Base-by-base conservation (phyloP, 768 basidiomycete genomes). In the Sarcodon sp. region DNA sequence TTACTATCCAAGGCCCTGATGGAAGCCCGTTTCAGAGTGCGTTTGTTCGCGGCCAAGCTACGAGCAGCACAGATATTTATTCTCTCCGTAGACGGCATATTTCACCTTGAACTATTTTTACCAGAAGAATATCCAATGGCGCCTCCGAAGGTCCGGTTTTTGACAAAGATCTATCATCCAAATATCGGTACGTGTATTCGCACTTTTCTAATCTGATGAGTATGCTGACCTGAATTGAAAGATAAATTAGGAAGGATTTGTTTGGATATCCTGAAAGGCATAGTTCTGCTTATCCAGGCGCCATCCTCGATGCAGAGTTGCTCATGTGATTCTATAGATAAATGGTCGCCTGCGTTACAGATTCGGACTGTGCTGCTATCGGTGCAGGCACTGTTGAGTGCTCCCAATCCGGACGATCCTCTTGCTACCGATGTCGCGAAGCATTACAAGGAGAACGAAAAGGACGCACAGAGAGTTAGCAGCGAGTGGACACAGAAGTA, bases 91-190 rank as follows among this genome's bases (percentile, higher is more conserved):
- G 93, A 83, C 57, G 96, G 94, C 16, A 71, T 87, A 15, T 98
- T 98, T 70, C 86, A 83, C 57, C 75, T 98, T n/a, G 96, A 99
- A 66, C 72, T 99, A 39, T 99, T 98, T 70, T 72, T 99, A 27
- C 96, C 96, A 4, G 96, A 98, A 66, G 96, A 98, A 65, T 99
- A 99, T 67, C 96, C 96, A 1, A 99, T 99, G 96, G 87, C 86
- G 45, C 94, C 96, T 0, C 96, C 96, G 18, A 99, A 99, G 68
- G 96, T 99, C 50, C 76, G 94, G 55, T 97, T 94, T 70, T 70
- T 96, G 57, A 96, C 93, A 49, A 93, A 92, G 82, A 94, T 97
- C 71, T 93, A 94, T 71, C 92, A 97, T 66, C 93, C 96, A 44
- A 99, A 99, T 65, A 99, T 99, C 68, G 94, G 94, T 96, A 61